Percentiles rank a stretch among this genome's conserved stretches.
Conservation (phyloP, 2,329 filamentous ascomycete genomes). For the Aspergillus novoparasiticus region DNA sequence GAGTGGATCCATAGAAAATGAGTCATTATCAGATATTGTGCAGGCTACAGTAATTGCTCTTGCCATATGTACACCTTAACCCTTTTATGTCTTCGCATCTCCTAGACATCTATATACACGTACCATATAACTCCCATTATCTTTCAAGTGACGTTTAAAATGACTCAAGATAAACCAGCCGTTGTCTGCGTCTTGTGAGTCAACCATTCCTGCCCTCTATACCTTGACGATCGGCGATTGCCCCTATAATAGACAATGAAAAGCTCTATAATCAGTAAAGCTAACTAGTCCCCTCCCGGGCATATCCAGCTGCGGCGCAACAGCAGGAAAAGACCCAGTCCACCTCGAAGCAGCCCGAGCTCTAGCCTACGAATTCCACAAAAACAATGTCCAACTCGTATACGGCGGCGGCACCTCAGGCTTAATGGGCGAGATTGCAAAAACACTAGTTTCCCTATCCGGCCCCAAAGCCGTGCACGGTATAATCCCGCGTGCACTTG, state of each 20-base stretch:
- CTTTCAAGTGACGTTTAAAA: background rate
- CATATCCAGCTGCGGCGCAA: slow-evolving; percentile 71
- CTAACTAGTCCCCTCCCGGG: no score
- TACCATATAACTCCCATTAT: background rate
- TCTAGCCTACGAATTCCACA: slow-evolving; percentile 73
- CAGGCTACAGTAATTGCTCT: background rate
- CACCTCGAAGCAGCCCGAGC: slow-evolving; percentile 78
- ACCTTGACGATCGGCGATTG: no score
- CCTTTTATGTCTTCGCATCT: background rate
- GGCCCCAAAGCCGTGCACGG: slow-evolving; percentile 85
- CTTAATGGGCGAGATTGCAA: slow-evolving; percentile 92
- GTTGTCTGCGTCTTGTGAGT: slow-evolving; percentile 85
- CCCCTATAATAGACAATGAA: no score
- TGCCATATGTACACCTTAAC: background rate
- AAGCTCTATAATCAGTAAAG: no score
- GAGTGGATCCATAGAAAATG: background rate
- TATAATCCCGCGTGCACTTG: slow-evolving; percentile 84
- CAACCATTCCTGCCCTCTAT: background rate
- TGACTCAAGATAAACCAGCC: slow-evolving; percentile 39
- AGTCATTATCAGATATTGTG: background rate
- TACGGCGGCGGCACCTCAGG: slow-evolving; percentile 94
- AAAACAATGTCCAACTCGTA: slow-evolving; percentile 77
- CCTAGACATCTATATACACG: background rate
- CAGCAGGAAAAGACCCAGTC: slow-evolving; percentile 68
- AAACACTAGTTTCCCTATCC: slow-evolving; percentile 77